These are phyloP conservation scores for Acanthamoeba healyi DNA, from an alignment of 208 protist species.

Conservation along the genomic window DNA sequence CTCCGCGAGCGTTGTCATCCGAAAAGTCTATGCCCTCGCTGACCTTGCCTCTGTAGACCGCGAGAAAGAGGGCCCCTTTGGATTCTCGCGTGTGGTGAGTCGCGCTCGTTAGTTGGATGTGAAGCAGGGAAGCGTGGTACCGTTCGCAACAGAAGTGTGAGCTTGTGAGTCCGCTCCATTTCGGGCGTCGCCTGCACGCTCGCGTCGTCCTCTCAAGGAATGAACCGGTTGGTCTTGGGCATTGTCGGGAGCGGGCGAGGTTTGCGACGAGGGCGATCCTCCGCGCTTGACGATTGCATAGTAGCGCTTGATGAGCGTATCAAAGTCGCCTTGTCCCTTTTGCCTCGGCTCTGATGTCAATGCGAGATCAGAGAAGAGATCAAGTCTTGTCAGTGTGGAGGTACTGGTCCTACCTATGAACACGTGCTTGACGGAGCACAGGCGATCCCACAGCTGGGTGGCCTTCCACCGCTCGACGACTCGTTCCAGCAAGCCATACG, in stretches of 20 bases:
- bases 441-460: constrained; percentile 76
- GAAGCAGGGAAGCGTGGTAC: background rate
- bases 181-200: background rate
- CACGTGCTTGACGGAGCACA: constrained; percentile 75
- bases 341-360: constrained; percentile 22
- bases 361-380: background rate
- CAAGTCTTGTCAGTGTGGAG: background rate
- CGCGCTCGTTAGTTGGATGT: too few relatives aligned
- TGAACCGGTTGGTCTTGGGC: background rate
- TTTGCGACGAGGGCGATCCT: background rate
- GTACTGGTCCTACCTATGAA: constrained; percentile 22
- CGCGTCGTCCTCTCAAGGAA: constrained; percentile 3
- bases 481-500: constrained; percentile 79
- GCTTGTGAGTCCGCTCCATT: background rate
- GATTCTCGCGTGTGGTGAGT: too few relatives aligned
- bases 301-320: constrained; percentile 43
- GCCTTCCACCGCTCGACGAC: constrained; percentile 73
- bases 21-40: constrained; percentile 97
- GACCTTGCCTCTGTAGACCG: constrained; percentile 96
- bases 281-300: constrained; percentile 48
- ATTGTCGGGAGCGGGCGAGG: background rate
- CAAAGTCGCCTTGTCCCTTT: constrained; percentile 71
- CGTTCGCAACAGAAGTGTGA: background rate
- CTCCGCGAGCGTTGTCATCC: constrained; percentile 94
- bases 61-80: constrained; percentile 94